Evolutionary conservation across 2,329 filamentous ascomycete species (phyloP).

Genomic region (Exophiala alcalophila): DNA sequence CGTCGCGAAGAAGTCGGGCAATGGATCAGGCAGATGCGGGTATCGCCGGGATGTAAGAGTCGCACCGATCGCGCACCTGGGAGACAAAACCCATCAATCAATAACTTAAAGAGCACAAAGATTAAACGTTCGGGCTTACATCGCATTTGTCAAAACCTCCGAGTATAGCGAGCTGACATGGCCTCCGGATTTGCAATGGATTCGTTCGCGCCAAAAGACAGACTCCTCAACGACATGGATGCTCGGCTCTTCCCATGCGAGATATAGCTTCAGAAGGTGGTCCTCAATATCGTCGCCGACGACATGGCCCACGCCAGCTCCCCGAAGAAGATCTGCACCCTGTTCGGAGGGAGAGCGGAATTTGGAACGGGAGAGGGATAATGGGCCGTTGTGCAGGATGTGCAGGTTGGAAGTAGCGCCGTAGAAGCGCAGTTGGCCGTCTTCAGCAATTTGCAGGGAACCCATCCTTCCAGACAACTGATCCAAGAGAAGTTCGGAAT

Average conservation of each 20-base stretch:
- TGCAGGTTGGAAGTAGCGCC: slow-evolving; percentile 28
- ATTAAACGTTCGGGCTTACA: slow-evolving; percentile 8
- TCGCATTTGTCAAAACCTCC: slow-evolving; percentile 22
- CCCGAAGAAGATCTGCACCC: slow-evolving; percentile 12
- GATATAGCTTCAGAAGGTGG: slow-evolving; percentile 28
- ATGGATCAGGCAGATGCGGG: slow-evolving; percentile 15
- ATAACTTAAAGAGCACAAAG: neutral
- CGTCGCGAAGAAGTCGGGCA: slow-evolving; percentile 30
- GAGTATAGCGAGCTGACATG: slow-evolving; percentile 16
- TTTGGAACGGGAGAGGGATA: slow-evolving; percentile 21
- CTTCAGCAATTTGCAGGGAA: slow-evolving; percentile 26
- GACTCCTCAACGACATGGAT: slow-evolving; percentile 27
- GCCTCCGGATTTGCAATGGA: slow-evolving; percentile 7
- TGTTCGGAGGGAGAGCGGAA: slow-evolving; percentile 19
- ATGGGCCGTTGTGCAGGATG: slow-evolving; percentile 24
- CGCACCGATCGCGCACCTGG: slow-evolving; percentile 17
- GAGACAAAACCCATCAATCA: neutral
- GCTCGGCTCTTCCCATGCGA: slow-evolving; percentile 29
- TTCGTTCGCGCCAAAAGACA: slow-evolving; percentile 21
- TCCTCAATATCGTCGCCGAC: slow-evolving; percentile 25
- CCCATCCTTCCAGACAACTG: slow-evolving; percentile 24
- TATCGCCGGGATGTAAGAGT: slow-evolving; percentile 13
- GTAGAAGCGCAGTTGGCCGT: slow-evolving; percentile 28
- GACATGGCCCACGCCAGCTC: slow-evolving; percentile 22
- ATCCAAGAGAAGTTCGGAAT: slow-evolving; percentile 12